Base-by-base conservation (phyloP, 2,329 filamentous ascomycete species). In the Tympanopsis confertula region DNA sequence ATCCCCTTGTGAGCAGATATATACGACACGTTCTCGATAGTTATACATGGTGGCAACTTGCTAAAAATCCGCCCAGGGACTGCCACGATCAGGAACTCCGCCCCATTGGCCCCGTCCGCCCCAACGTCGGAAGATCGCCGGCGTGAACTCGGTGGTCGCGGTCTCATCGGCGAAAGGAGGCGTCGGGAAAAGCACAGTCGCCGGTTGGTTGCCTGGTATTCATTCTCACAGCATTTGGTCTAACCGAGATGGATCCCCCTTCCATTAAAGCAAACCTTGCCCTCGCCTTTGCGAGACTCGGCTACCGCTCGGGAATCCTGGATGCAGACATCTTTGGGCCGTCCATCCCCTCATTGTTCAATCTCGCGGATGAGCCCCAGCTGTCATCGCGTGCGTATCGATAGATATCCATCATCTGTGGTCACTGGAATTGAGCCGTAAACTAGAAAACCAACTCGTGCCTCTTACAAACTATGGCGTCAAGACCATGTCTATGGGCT, bases 401-500 rank as follows among this genome's bases (percentile, higher is more conserved):
- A 13, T 13, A 13, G 32, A 12, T 13, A 13, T 35, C 17, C 17
- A 12, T 10, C 13, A 44, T 36, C 13, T 17, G 20, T 24, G n/a
- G 26, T 14, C 19, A 18, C 5, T 19, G 5, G 30, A 17, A 3
- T 18, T 24, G 5, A 20, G 7, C 17, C 36, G 38, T 32, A 3
- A 39, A 13, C 13, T 44, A 85, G 76, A 82, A 47, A 87, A 88
- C 50, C 80, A 87, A 50, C 71, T 98, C 3, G 53, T 96, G 2
- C 91, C 91, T 0, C 62, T 98, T 18, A 87, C 84, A 17, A 94
- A 94, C 54, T 96, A 96, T 63, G 91, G 91, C 29, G 73, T 98
- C 40, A 93, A 93, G 60, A 93, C 87, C 39, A 98, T 98, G 91
- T 95, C 88, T 0, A 96, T 98, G 85, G 91, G 91, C 36, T 96